phyloP scores from a whole-genome alignment of 129 eudicot species.

The Artemisia tridentata region DNA sequence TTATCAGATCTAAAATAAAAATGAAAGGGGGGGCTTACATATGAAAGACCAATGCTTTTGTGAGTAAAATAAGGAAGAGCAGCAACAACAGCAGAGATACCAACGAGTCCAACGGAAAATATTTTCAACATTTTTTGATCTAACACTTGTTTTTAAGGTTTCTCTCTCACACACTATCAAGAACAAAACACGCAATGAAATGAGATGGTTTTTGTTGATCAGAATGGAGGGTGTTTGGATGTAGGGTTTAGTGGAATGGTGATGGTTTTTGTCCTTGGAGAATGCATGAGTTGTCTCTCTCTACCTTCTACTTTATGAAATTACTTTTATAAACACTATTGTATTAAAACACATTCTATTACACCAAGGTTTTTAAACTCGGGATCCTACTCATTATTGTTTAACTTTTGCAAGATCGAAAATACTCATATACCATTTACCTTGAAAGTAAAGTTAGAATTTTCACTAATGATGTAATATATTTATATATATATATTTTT shows the following conservation, averaged over 20 bases:
- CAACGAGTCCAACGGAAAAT: constrained; percentile 98
- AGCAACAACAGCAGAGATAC: constrained; percentile 80
- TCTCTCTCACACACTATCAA: constrained; percentile 18
- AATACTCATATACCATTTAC: no score
- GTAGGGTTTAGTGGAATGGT: constrained; percentile 10
- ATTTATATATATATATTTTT: no score
- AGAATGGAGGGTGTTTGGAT: constrained; percentile 11
- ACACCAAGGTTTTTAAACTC: no score
- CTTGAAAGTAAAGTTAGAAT: no score
- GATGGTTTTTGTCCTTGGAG: neutral
- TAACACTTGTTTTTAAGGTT: neutral
- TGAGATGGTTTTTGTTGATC: neutral
- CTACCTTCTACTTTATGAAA: no score
- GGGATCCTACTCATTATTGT: no score
- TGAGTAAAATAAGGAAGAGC: constrained; percentile 75
- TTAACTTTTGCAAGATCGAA: no score
- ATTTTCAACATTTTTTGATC: constrained; percentile 52
- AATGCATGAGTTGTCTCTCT: neutral
- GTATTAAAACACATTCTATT: no score
- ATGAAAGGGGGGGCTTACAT: constrained; percentile 34
- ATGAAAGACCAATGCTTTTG: constrained; percentile 89
- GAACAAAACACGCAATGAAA: no score
- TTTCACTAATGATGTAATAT: no score
- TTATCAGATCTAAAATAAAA: constrained; percentile 15
- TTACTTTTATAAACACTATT: no score